These are phyloP conservation scores for Coniochaeta sp. DNA, from an alignment of 2,329 filamentous ascomycete genomes.

Conservation along the genomic window DNA sequence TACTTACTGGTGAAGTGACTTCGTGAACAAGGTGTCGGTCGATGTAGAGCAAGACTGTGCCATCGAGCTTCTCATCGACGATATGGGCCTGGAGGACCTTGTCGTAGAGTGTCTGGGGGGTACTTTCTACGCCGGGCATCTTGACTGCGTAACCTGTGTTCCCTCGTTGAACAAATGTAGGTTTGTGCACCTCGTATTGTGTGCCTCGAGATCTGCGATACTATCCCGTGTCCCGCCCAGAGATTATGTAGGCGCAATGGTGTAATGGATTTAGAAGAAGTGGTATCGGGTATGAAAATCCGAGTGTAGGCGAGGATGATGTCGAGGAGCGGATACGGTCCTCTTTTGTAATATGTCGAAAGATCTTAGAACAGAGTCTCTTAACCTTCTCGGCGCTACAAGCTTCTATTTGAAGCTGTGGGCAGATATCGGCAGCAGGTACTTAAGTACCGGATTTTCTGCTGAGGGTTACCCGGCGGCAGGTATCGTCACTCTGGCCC, in stretches of 20 bases:
- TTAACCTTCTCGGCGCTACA: neutral
- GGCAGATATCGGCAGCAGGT: neutral
- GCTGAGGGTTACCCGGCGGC: neutral
- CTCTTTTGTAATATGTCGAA: neutral
- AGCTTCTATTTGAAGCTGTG: neutral
- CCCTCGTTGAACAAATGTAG: neutral
- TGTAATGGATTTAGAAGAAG: neutral
- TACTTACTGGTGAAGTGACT: conserved; percentile 85
- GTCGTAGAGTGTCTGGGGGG: conserved; percentile 86
- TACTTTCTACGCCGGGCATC: conserved; percentile 69
- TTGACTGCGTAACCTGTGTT: conserved; percentile 23
- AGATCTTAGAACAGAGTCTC: neutral
- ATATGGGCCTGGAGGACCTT: conserved; percentile 95
- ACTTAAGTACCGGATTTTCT: neutral
- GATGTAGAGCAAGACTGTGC: conserved; percentile 88
- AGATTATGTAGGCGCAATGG: neutral
- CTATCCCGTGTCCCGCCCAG: neutral
- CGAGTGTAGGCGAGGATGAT: neutral
- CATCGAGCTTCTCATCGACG: conserved; percentile 91
- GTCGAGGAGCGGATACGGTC: neutral
- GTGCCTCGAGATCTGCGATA: neutral
- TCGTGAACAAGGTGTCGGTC: conserved; percentile 97
- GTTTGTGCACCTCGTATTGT: conserved; percentile 1
- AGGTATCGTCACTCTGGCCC: neutral
- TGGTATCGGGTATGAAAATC: neutral